Percentiles rank a stretch among this genome's conserved stretches.
phyloP scores from a whole-genome alignment of 176 grass and related monocot genomes.

The Oryza punctata region DNA sequence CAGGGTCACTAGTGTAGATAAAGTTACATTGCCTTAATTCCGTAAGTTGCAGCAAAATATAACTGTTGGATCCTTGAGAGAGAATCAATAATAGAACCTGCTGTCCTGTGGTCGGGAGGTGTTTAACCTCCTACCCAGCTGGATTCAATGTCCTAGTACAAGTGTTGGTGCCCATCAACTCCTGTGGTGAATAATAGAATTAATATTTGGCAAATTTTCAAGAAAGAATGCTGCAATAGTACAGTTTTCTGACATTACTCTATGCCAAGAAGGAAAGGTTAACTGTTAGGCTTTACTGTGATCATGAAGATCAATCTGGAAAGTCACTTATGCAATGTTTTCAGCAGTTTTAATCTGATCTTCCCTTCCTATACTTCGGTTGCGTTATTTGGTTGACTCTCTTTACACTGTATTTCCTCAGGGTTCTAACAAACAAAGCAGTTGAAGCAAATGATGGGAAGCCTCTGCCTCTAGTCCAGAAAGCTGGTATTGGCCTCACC shows the following conservation, averaged over 20 bases:
- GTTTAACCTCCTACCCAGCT: not conserved
- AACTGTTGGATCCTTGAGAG: not conserved
- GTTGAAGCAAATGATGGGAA: slow-evolving; percentile 93
- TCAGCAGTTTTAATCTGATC: not conserved
- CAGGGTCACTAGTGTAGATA: slow-evolving; percentile 13
- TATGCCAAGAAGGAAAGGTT: not conserved
- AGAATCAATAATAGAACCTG: not conserved
- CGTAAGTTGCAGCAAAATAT: not conserved
- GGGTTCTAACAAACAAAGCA: slow-evolving; percentile 95
- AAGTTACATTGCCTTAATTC: slow-evolving; percentile 3
- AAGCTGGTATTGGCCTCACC: slow-evolving; percentile 82
- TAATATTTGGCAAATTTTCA: not conserved
- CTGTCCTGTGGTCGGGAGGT: not conserved
- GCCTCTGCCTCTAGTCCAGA: slow-evolving; percentile 76
- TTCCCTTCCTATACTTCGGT: not conserved
- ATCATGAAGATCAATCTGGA: not conserved
- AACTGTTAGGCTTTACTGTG: not conserved
- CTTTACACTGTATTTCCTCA: slow-evolving; percentile 31
- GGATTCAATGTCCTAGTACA: not conserved
- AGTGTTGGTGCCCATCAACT: not conserved
- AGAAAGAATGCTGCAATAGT: not conserved
- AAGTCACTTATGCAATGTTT: not conserved
- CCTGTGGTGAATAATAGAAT: not conserved
- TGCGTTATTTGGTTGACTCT: not conserved
- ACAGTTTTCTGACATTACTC: not conserved